phyloP scores from a whole-genome alignment of 2,329 filamentous ascomycete species.

The Hypoxylon sp. region DNA sequence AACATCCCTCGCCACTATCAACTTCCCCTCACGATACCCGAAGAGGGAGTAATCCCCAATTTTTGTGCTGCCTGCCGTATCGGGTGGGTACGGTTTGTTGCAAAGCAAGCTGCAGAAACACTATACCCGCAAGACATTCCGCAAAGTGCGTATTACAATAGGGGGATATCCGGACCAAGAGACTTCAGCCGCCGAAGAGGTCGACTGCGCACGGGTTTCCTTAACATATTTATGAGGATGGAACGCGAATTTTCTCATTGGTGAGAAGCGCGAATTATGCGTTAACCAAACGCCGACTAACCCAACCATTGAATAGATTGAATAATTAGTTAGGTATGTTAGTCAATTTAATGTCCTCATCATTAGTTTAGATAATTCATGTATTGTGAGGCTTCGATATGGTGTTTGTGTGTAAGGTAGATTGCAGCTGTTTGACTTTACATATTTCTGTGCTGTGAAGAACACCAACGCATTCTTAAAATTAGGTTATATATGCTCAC shows the following conservation, averaged over 20 bases:
- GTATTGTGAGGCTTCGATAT: too few species aligned
- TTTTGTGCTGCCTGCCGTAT: constrained; percentile 21
- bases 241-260: neutral
- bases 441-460: too few species aligned
- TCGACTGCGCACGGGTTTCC: neutral
- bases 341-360: too few species aligned
- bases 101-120: neutral
- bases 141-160: neutral
- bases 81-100: neutral
- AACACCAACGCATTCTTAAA: too few species aligned
- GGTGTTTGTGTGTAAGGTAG: too few species aligned
- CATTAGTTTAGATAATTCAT: too few species aligned
- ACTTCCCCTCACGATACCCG: constrained; percentile 38
- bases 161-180: neutral
- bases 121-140: constrained; percentile 5
- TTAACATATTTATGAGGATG: neutral
- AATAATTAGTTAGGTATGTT: too few species aligned
- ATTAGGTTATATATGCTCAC: too few species aligned
- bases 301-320: neutral
- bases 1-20: neutral
- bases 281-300: neutral
- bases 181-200: neutral
- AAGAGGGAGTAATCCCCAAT: constrained; percentile 26
- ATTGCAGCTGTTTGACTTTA: too few species aligned
- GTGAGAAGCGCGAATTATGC: neutral